Base-by-base conservation (phyloP, 768 basidiomycete genomes). In the Leccinellum albellum region DNA sequence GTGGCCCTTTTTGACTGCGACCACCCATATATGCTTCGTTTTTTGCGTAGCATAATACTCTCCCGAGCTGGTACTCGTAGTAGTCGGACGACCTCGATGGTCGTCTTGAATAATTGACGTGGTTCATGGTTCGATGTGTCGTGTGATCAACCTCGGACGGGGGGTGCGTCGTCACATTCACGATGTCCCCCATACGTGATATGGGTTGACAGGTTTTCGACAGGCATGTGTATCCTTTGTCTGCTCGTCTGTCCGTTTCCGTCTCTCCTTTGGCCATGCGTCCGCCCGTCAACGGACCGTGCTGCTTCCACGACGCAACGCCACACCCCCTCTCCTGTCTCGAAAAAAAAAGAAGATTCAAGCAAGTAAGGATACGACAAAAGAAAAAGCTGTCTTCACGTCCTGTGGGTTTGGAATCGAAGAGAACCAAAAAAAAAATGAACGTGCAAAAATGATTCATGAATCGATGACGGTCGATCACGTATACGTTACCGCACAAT, bases 11-110 rank as follows among this genome's bases (percentile, higher is more conserved):
- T 54, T 54, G 53, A 55, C 63, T 63, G 54, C 65, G 59, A 51
- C 35, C 35, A 3, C 47, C 2, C 10, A 12, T 40, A 0, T 10
- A 40, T 40, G 37, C 14, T 59, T 68, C 40, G 53, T 37, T 53
- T 52, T 61, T 20, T 40, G 10, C 32, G 57, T 58, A 56, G 56
- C 48, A 21, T 55, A n/a, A 40, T 37, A 37, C 37, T 37, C n/a
- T 20, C 48, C 40, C 55, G 24, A 52, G 61, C 65, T 58, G 33
- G 66, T 55, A 55, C 56, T 56, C 35, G 48, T 49, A 8, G 52
- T 54, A 8, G 29, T 49, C 17, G 15, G 53, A 31, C 51, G 57
- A 33, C 46, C 67, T 67, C 3, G 66, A 67, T 1, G 64, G 64
- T 59, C 58, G 53, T 37, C 40, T 13, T 44, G 35, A 51, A 56